Percentiles rank a stretch among this genome's conserved stretches.
phyloP scores from a whole-genome alignment of 1,139 yeast species.

The Yamadazyma spencermartinsiae region DNA sequence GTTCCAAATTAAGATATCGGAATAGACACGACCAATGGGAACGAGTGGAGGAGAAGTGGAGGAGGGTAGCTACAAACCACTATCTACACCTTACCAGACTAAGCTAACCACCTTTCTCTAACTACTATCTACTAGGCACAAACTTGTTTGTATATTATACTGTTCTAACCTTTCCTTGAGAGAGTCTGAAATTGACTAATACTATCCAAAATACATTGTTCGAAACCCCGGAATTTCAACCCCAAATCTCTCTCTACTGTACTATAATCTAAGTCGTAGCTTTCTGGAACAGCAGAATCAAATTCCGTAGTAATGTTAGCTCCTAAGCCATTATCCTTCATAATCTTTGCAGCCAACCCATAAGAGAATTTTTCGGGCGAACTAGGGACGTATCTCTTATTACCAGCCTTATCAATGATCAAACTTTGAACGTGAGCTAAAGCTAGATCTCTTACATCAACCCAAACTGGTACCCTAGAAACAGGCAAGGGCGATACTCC shows the following conservation, averaged over 20 bases:
- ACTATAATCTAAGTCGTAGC: conserved; percentile 25
- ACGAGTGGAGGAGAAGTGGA: too few species aligned
- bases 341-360: conserved; percentile 24
- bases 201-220: conserved; percentile 35
- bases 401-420: conserved; percentile 24
- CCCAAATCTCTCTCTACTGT: conserved; percentile 33
- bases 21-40: too few species aligned
- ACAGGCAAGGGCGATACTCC: conserved; percentile 17
- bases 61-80: too few species aligned
- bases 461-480: conserved; percentile 29
- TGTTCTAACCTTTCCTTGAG: neutral
- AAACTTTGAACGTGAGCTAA: conserved; percentile 35
- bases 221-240: conserved; percentile 31
- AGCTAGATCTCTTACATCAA: conserved; percentile 44
- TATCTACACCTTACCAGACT: too few species aligned
- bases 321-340: conserved; percentile 18
- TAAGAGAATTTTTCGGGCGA: conserved; percentile 27
- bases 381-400: conserved; percentile 27
- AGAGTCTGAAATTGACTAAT: conserved; percentile 30
- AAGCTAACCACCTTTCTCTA: too few species aligned
- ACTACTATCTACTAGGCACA: too few species aligned
- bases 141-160: neutral
- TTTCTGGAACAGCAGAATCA: conserved; percentile 10
- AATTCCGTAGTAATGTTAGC: conserved; percentile 9
- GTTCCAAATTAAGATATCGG: neutral